These are phyloP conservation scores for Asterella californica DNA, from an alignment of 225 moss, liverwort and hornwort genomes.

Conservation along the genomic window DNA sequence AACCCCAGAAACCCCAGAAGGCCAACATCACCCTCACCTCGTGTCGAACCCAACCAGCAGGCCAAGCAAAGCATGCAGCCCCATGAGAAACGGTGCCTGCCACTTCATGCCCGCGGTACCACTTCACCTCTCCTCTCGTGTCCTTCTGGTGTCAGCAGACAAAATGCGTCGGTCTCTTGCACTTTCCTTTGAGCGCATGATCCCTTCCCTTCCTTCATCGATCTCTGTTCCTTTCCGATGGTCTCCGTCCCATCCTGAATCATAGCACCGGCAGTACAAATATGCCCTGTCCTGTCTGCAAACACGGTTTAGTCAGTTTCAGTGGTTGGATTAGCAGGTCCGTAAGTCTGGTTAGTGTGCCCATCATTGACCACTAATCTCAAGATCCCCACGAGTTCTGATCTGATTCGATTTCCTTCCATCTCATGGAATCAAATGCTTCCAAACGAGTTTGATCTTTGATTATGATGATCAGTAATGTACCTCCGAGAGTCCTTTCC, in stretches of 20 bases:
- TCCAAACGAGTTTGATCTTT: background rate
- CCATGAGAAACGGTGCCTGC: slow-evolving; percentile 16
- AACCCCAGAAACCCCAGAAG: background rate
- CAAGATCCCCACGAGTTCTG: background rate
- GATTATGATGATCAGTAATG: too few species aligned
- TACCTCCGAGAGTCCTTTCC: too few species aligned
- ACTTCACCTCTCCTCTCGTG: slow-evolving; percentile 20
- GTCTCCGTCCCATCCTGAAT: background rate
- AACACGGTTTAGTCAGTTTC: slow-evolving; percentile 5
- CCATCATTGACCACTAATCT: background rate
- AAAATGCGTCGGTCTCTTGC: too few species aligned
- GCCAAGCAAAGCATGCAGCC: background rate
- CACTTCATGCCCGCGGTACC: slow-evolving; percentile 15
- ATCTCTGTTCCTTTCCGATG: background rate
- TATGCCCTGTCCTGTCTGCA: background rate
- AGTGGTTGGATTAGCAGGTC: background rate
- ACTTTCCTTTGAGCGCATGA: background rate
- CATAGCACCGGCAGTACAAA: background rate
- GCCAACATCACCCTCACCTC: too few species aligned
- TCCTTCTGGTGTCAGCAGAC: background rate
- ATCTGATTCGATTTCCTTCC: background rate
- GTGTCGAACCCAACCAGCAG: too few species aligned
- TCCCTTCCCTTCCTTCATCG: background rate
- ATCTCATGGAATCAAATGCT: background rate
- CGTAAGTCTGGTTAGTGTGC: background rate